Evolutionary conservation across 208 protist species (phyloP).

Genomic region (Leishmania arabica): DNA sequence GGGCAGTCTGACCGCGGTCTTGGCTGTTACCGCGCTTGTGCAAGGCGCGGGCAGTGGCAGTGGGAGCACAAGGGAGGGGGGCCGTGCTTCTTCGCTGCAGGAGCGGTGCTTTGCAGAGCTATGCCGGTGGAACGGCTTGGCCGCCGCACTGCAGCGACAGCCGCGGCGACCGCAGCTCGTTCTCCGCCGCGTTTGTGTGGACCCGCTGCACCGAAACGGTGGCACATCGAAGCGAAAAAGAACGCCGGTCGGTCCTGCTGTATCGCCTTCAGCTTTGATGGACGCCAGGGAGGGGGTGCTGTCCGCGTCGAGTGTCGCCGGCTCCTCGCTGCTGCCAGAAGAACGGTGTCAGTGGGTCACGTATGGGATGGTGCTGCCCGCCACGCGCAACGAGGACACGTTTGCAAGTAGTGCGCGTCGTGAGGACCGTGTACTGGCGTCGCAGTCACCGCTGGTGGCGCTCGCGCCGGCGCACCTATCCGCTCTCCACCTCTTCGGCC

Average conservation of each 20-base stretch:
- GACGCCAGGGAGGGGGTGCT: not conserved
- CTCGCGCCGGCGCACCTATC: constrained; percentile 22
- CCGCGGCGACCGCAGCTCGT: constrained; percentile 53
- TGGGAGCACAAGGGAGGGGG: not conserved
- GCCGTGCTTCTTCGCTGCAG: constrained; percentile 10
- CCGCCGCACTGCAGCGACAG: constrained; percentile 30
- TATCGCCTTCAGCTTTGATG: not conserved
- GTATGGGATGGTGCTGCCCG: constrained; percentile 59
- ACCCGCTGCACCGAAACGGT: not conserved
- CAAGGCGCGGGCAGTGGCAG: not conserved
- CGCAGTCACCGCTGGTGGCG: constrained; percentile 20
- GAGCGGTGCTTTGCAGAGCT: constrained; percentile 36
- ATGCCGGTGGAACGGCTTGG: constrained; percentile 51
- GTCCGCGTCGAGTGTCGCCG: not conserved
- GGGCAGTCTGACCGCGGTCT: constrained; percentile 19
- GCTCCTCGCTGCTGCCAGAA: not conserved
- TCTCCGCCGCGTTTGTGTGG: constrained; percentile 14
- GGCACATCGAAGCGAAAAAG: not conserved
- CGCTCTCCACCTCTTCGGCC: constrained; percentile 32
- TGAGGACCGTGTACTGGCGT: constrained; percentile 21
- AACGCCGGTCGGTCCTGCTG: too few species aligned
- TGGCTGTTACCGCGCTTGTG: constrained; percentile 9
- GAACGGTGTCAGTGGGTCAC: constrained; percentile 5
- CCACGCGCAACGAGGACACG: constrained; percentile 36
- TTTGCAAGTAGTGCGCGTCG: constrained; percentile 34